Conservation (phyloP, 345 rosid genomes). For the Jatropha curcas region DNA sequence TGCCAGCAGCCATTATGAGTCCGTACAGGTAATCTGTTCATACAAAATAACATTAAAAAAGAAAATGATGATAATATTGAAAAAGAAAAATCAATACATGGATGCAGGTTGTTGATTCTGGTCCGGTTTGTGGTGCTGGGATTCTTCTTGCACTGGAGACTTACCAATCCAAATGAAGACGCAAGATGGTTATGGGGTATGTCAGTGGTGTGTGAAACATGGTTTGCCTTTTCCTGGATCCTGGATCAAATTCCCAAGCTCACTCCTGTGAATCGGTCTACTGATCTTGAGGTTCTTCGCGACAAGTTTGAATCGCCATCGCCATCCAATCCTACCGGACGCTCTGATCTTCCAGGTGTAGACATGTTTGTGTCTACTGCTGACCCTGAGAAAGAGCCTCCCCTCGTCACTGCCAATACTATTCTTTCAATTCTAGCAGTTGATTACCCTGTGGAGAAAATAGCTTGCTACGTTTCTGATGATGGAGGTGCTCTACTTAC, state of each 20-base stretch:
- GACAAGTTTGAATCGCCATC: conserved; percentile 93
- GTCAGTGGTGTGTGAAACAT: conserved; percentile 79
- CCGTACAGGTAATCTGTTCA: conserved; percentile 95
- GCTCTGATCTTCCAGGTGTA: conserved; percentile 87
- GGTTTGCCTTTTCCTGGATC: conserved; percentile 97
- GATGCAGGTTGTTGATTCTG: conserved; percentile 49
- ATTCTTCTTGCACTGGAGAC: conserved; percentile 86
- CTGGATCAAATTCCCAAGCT: conserved; percentile 90
- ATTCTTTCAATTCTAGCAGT: conserved; percentile 76
- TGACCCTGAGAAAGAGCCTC: conserved; percentile 96
- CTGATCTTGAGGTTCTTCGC: conserved; percentile 72
- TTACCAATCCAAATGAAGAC: conserved; percentile 67
- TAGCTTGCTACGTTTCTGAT: conserved; percentile 79
- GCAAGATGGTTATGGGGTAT: conserved; percentile 89
- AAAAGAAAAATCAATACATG: too few relatives aligned
- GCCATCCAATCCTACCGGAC: conserved; percentile 83
- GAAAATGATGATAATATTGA: too few relatives aligned
- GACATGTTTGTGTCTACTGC: conserved; percentile 93
- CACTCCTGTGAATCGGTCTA: conserved; percentile 74
- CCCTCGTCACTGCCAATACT: conserved; percentile 82
- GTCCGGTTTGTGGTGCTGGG: conserved; percentile 59
- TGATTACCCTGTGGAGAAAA: conserved; percentile 93
- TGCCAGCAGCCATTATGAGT: conserved; percentile 61
- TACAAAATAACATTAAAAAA: too few relatives aligned
- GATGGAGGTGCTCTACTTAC: conserved; percentile 96